Base-by-base conservation (phyloP, 192 early-diverging fungal species). In the Chytriomyces confervae region DNA sequence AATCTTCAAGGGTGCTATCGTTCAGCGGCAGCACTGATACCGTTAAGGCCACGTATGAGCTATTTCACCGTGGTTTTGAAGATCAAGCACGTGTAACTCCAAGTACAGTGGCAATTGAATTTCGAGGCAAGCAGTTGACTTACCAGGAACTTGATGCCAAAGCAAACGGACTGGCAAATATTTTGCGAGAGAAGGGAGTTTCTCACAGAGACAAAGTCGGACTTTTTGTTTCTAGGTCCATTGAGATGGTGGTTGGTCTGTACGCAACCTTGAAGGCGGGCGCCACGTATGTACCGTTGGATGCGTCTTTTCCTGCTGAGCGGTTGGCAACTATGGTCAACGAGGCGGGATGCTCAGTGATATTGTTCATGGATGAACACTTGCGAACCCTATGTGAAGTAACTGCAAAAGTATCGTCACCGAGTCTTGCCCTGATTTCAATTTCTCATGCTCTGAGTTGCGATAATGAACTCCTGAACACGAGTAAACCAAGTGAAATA, bases 251-350 rank as follows among this genome's bases (percentile, higher is more conserved):
- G 13, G 45, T 79, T 9, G 81, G 45, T 7, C 24, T 85, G 7
- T 57, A 83, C 8, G 84, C 61, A 2, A 63, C 74, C 65, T 47
- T 79, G 11, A 85, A 83, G 51, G 73, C 81, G 6, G 80, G 81
- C 62, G 83, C 62, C 16, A 60, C 62, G n/a, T 84, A 71, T 66
- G 75, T 83, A 5, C 80, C 80, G 5, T 44, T 84, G 11, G 51
- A 53, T 36, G 63, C 62, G 7, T 50, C 53, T 24, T 51, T 65
- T 43, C 83, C 83, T 23, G n/a, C 23, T 11, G 78, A 83, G 6
- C 81, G 83, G n/a, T 70, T 83, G 53, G 27, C 61, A 8, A 83
- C 61, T 44, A 84, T 84, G 20, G 29, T 83, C 6, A 27, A 29
- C 36, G 66, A 29, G 8, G 70, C 62, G 5, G 36, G n/a, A 36